Evolutionary conservation across 2,329 filamentous ascomycete species (phyloP), one percentile per base, ranked within the genome.

Genomic region (Ascomycota sp.): DNA sequence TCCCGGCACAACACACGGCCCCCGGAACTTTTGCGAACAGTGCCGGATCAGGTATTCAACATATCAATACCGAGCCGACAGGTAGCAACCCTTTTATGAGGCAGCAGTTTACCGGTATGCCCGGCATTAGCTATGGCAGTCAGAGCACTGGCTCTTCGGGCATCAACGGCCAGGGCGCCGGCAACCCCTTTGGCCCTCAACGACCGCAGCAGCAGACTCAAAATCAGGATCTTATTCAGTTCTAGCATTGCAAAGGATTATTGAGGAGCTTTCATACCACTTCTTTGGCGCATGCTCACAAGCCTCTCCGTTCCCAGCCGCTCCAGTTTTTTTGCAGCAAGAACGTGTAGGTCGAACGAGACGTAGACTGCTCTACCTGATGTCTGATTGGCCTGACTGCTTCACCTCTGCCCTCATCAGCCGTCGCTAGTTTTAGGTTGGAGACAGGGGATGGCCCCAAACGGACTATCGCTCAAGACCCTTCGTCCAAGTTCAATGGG

Each of bases 1-100:
- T 98, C 38, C 89, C 89, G 2, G 75, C 89, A 2, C 89, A 98
- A 49, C 89, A 98, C 52, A 98, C 89, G 0, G 83, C 89, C 1
- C 89, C 89, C 0, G 89, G 86, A 19, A 91, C 80, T 0, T 98
- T 95, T 50, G 76, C 98, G 56, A 98, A 98, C 56, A 92, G 81
- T 35, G 83, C 89, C 6, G 89, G 89, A 29, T 63, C 76, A 23
- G 80, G 81, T n/a, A 56, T 80, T 33, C 70, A 71, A 41, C 67
- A 69, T 33, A 54, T 94, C 26, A 79, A 60, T 35, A 48, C 61
- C 31, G 61, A 83, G 13, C 81, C 80, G 1, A 82, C 75, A 2
- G 77, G 76, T 21, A 89, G 69, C 57, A 95, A 95, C 47, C 89
- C 89, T 1, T 98, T 95, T 58, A 58, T 92, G 41, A 69, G 74